phyloP scores from a whole-genome alignment of 169 alveolate genomes.

The Babesia bigemina region DNA sequence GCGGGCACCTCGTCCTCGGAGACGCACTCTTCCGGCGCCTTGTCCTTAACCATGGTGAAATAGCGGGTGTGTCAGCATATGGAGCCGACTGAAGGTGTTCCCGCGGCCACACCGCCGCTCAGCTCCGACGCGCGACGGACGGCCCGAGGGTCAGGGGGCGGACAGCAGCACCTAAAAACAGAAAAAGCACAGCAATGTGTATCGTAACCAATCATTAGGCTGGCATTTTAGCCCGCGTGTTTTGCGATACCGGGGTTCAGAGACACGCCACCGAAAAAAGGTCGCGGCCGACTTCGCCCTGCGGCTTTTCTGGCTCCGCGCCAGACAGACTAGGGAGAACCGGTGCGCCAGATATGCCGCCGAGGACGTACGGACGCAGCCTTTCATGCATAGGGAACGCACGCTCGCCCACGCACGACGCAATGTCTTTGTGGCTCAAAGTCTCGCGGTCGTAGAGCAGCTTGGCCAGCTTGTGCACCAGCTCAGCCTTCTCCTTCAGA shows the following conservation, averaged over 20 bases:
- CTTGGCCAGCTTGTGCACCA: slow-evolving; percentile 76
- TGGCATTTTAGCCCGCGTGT: too few species aligned
- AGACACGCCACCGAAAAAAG: too few species aligned
- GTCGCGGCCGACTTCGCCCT: too few species aligned
- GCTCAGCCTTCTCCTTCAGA: slow-evolving; percentile 74
- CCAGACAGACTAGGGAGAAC: too few species aligned
- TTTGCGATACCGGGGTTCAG: too few species aligned
- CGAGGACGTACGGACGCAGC: slow-evolving; percentile 66
- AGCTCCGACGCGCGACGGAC: too few species aligned
- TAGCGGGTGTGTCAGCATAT: background rate
- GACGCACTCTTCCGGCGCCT: slow-evolving; percentile 1
- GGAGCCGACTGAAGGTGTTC: background rate
- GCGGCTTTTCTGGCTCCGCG: too few species aligned
- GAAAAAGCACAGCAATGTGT: too few species aligned
- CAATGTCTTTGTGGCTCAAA: slow-evolving; percentile 82
- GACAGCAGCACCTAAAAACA: too few species aligned
- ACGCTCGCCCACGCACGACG: slow-evolving; percentile 82
- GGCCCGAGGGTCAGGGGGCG: too few species aligned
- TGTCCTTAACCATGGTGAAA: slow-evolving; percentile 32
- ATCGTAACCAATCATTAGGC: too few species aligned
- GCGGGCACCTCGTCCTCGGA: slow-evolving; percentile 36
- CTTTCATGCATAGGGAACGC: slow-evolving; percentile 76
- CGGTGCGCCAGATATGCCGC: background rate
- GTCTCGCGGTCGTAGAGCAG: slow-evolving; percentile 81
- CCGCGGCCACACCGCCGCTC: background rate